Conservation (phyloP, 1,284 basidiomycete species). For the Agaricales sp. region DNA sequence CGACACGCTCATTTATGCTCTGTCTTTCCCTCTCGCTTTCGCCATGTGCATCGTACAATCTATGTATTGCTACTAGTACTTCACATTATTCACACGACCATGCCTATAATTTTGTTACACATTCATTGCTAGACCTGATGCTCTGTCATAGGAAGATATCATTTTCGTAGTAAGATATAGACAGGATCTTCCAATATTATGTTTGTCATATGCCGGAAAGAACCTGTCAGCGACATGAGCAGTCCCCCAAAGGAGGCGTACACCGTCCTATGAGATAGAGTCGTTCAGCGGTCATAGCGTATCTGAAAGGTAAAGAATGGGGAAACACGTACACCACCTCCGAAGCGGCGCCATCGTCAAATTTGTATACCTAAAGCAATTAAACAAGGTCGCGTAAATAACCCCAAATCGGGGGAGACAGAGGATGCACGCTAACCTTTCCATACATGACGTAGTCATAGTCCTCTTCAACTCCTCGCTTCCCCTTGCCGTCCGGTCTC, state of each 20-base stretch:
- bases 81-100: not conserved
- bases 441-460: conserved; percentile 99
- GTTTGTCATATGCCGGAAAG: conserved; percentile 86
- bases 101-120: not conserved
- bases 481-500: conserved; percentile 83
- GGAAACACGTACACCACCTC: conserved; percentile 65
- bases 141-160: too few species aligned
- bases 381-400: conserved; percentile 8
- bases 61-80: not conserved
- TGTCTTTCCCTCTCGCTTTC: too few species aligned
- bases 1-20: too few species aligned
- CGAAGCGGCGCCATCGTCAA: conserved; percentile 70
- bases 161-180: conserved; percentile 84
- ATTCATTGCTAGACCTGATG: not conserved
- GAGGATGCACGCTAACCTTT: conserved; percentile 46
- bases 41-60: not conserved
- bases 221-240: conserved; percentile 89
- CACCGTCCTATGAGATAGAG: conserved; percentile 55
- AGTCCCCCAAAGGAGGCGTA: conserved; percentile 97
- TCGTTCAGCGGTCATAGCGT: conserved; percentile 9
- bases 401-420: conserved; percentile 3
- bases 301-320: conserved; percentile 6
- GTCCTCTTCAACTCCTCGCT: conserved; percentile 85
- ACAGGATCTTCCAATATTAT: conserved; percentile 91
- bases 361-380: conserved; percentile 85